Percentiles rank a stretch among this genome's conserved stretches.
phyloP scores from a whole-genome alignment of 1,284 basidiomycete species.

The Marasmius sp. region DNA sequence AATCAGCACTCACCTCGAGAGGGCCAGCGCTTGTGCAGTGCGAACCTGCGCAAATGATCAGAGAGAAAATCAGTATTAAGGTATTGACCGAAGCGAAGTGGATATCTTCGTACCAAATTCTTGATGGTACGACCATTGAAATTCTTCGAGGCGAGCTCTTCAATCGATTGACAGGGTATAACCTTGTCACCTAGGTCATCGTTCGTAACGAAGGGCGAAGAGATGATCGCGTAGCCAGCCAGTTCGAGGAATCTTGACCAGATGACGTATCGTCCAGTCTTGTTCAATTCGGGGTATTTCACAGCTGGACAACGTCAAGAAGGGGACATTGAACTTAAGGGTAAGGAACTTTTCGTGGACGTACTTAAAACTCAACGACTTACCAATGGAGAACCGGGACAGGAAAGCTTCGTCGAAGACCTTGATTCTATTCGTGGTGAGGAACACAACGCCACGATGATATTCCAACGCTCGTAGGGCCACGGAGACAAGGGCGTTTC shows the following conservation, averaged over 20 bases:
- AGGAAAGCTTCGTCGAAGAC: slow-evolving; percentile 29
- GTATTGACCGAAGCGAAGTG: not conserved
- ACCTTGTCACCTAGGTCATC: not conserved
- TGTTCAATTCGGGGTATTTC: slow-evolving; percentile 17
- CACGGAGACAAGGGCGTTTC: slow-evolving; percentile 26
- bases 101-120: slow-evolving; percentile 4
- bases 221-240: slow-evolving; percentile 10
- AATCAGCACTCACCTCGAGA: slow-evolving; percentile 2
- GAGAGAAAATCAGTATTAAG: not conserved
- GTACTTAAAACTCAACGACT: not conserved
- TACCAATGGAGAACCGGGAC: slow-evolving; percentile 25
- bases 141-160: slow-evolving; percentile 6
- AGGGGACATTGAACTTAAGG: not conserved
- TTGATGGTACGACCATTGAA: slow-evolving; percentile 16
- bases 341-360: not conserved
- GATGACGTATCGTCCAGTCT: slow-evolving; percentile 9
- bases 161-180: not conserved
- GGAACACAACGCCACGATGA: slow-evolving; percentile 26
- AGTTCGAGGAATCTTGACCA: slow-evolving; percentile 19
- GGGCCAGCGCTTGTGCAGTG: slow-evolving; percentile 11
- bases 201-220: not conserved
- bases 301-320: slow-evolving; percentile 7
- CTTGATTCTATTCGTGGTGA: slow-evolving; percentile 31
- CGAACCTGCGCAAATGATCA: slow-evolving; percentile 1
- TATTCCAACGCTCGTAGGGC: slow-evolving; percentile 22